These are phyloP conservation scores for Trametes coccinea DNA, from an alignment of 768 basidiomycete species.

Conservation along the genomic window DNA sequence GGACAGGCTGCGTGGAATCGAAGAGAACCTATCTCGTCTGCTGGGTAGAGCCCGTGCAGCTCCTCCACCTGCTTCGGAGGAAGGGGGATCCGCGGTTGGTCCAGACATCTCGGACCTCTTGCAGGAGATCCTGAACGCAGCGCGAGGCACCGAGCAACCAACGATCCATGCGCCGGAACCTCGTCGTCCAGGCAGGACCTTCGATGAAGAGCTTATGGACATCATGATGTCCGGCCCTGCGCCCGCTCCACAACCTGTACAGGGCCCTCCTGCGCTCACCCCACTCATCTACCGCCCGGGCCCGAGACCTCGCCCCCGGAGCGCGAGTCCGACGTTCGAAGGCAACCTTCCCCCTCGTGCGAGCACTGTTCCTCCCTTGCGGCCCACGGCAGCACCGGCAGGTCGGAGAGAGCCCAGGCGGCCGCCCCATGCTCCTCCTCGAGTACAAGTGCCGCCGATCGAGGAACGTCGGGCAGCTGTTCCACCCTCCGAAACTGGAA, in stretches of 20 bases:
- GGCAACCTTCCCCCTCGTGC: constrained; percentile 32
- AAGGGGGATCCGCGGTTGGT: constrained; percentile 33
- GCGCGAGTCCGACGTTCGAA: constrained; percentile 40
- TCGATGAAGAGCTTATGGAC: constrained; percentile 62
- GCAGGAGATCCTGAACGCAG: constrained; percentile 17
- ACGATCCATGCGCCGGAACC: constrained; percentile 49
- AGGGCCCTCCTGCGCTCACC: constrained; percentile 52
- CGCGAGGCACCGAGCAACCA: constrained; percentile 27
- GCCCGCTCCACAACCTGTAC: constrained; percentile 40
- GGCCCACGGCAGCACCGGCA: constrained; percentile 2
- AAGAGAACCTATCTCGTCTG: constrained; percentile 28
- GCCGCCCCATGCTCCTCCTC: background rate
- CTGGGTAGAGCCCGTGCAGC: constrained; percentile 20
- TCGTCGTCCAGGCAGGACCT: constrained; percentile 45
- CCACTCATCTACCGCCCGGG: constrained; percentile 57
- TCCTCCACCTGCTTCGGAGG: constrained; percentile 15
- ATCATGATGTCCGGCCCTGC: constrained; percentile 52
- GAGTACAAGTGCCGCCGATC: background rate
- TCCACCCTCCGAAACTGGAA: constrained; percentile 15
- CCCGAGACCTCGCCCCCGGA: constrained; percentile 41
- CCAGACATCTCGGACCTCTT: constrained; percentile 29
- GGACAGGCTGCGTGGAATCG: constrained; percentile 31
- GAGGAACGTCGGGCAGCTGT: background rate
- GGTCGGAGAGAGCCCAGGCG: background rate
- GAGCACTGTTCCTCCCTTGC: constrained; percentile 24